Evolutionary conservation across 164 flowering plant species (phyloP).

Genomic region (Echeveria elegans): DNA sequence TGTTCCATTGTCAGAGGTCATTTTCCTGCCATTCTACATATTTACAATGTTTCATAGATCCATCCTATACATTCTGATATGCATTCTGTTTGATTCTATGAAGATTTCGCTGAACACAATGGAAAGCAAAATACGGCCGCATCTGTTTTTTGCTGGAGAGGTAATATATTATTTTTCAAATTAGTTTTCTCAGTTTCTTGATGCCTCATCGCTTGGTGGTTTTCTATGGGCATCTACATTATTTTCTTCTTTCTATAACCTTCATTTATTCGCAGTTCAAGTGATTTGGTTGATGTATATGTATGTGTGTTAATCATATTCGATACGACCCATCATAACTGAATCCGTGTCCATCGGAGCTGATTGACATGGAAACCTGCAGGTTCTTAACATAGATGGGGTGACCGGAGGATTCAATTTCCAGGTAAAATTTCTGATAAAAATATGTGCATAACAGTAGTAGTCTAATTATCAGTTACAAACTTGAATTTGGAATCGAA

Average conservation of each 20-base stretch:
- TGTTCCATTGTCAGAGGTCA: constrained; percentile 90
- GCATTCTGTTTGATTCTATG: constrained; percentile 12
- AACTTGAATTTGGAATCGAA: neutral
- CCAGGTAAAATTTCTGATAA: constrained; percentile 45
- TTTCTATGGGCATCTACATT: too few species aligned
- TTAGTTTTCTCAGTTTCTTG: neutral
- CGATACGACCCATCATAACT: neutral
- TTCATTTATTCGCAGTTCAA: neutral
- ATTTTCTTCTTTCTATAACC: neutral
- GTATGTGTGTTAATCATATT: neutral
- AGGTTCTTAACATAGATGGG: constrained; percentile 92
- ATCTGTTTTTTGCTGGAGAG: constrained; percentile 89
- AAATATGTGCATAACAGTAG: too few species aligned
- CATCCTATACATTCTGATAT: neutral
- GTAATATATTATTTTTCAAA: constrained; percentile 23
- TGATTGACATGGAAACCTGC: constrained; percentile 11
- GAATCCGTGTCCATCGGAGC: neutral
- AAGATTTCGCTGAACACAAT: constrained; percentile 72
- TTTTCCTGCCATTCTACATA: constrained; percentile 18
- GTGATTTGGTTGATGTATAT: neutral
- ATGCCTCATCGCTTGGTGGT: too few species aligned
- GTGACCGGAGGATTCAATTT: constrained; percentile 99
- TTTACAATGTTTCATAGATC: neutral
- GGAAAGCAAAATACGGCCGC: constrained; percentile 67
- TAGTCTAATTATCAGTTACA: neutral